These are phyloP conservation scores for Mycena kentingensis DNA, from an alignment of 768 basidiomycete genomes.

Conservation along the genomic window DNA sequence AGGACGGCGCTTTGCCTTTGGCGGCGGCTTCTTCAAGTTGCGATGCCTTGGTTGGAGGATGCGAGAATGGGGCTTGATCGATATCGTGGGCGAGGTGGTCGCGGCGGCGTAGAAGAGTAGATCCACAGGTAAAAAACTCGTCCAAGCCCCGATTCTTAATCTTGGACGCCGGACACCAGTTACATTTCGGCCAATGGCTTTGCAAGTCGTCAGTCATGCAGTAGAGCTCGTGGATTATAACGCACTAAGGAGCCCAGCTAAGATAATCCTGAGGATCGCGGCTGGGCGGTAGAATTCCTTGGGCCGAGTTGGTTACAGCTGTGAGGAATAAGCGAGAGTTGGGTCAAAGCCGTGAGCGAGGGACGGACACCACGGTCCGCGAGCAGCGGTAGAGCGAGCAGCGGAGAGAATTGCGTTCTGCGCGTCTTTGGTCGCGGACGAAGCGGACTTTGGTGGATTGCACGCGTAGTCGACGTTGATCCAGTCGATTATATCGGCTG, in stretches of 20 bases:
- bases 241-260: conserved; percentile 62
- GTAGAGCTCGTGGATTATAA: conserved; percentile 1
- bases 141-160: background rate
- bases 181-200: conserved; percentile 60
- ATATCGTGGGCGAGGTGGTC: background rate
- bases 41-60: conserved; percentile 27
- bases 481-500: conserved; percentile 54
- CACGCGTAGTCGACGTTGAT: conserved; percentile 47
- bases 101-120: conserved; percentile 15
- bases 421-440: conserved; percentile 35
- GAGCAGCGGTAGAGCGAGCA: conserved; percentile 39
- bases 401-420: conserved; percentile 35
- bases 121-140: conserved; percentile 2
- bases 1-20: conserved; percentile 33
- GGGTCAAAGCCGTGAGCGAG: background rate
- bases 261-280: conserved; percentile 49
- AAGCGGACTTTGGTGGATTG: conserved; percentile 26
- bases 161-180: conserved; percentile 43
- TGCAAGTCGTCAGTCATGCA: background rate
- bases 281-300: conserved; percentile 29
- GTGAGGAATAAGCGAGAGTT: conserved; percentile 1
- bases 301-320: conserved; percentile 38
- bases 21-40: conserved; percentile 39
- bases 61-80: conserved; percentile 18
- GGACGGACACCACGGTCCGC: conserved; percentile 43